Evolutionary conservation across 176 grass and related monocot species (phyloP), one percentile per base, ranked within the genome.

Genomic region (Carex myosuroides): DNA sequence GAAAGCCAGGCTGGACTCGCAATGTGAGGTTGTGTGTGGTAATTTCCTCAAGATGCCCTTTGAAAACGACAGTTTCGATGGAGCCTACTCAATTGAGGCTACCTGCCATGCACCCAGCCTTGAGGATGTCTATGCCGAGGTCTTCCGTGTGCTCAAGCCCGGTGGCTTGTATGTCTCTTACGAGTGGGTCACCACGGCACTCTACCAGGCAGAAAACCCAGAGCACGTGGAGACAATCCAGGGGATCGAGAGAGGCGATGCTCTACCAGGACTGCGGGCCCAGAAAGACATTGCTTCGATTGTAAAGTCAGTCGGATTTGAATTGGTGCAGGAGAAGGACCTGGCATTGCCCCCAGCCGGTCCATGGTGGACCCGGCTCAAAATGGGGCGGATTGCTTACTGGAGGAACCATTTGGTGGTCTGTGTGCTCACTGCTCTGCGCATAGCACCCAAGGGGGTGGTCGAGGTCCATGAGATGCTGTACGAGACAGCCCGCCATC

Each of bases 41-140:
- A 98, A 98, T 84, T 98, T 98, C 93, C 88, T 98, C 59, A 26
- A 86, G 85, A 98, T 98, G 96, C 96, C 96, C 13, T 98, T 98
- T 86, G 46, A 87, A 18, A 81, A 89, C 44, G 82, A 83, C 3
- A 92, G 92, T 89, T 99, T 99, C 88, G 97, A 99, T 74, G 91
- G 88, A 39, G 93, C 93, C 6, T 99, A 99, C 91, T 94, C 97
- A 71, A 96, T 99, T 84, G 93, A 99, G 93, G 97, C 97, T 75
- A 99, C 97, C 88, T 99, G 97, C 88, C 97, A 99, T 82, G 97
- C 97, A 53, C 97, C 97, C 6, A 60, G 3, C 68, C 97, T 99
- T 61, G 88, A 99, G 91, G 97, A 99, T 39, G 97, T 99, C 21
- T 99, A 99, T 76, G 86, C 79, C 21, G 96, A 98, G 91, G 89